Percentiles rank a stretch among this genome's conserved stretches.
phyloP scores from a whole-genome alignment of 2,329 filamentous ascomycete genomes.

The Ophiostoma novo-ulmi region DNA sequence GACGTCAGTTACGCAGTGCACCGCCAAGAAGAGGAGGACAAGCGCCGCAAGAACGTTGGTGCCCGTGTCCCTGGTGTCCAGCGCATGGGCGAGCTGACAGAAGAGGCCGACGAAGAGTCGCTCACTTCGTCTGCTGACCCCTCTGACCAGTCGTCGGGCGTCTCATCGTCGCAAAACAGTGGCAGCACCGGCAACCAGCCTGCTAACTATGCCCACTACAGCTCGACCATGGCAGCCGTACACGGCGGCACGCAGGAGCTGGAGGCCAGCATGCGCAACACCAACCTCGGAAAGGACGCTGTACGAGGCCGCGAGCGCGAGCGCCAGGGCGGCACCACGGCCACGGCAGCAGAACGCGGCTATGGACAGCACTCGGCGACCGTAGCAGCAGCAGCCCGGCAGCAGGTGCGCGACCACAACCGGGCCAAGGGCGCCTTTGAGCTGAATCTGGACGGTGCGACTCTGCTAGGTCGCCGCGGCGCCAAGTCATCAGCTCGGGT shows the following conservation, averaged over 20 bases:
- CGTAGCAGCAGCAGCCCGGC: slow-evolving; percentile 76
- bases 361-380: slow-evolving; percentile 86
- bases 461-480: slow-evolving; percentile 68
- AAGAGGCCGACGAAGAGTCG: slow-evolving; percentile 58
- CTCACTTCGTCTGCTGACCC: slow-evolving; percentile 35
- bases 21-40: slow-evolving; percentile 90
- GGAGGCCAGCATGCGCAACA: slow-evolving; percentile 81
- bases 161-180: slow-evolving; percentile 22
- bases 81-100: slow-evolving; percentile 57
- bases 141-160: slow-evolving; percentile 14
- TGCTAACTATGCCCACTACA: slow-evolving; percentile 19
- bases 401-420: slow-evolving; percentile 65
- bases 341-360: slow-evolving; percentile 50
- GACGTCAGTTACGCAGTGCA: slow-evolving; percentile 98
- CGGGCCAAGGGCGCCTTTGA: slow-evolving; percentile 80
- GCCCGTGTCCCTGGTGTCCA: slow-evolving; percentile 58
- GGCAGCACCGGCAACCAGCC: slow-evolving; percentile 17
- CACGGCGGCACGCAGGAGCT: slow-evolving; percentile 62
- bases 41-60: slow-evolving; percentile 78
- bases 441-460: slow-evolving; percentile 84
- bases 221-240: slow-evolving; percentile 42
- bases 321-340: slow-evolving; percentile 32
- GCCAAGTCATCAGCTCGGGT: slow-evolving; percentile 49
- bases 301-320: slow-evolving; percentile 50
- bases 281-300: slow-evolving; percentile 51